Evolutionary conservation across 2,329 filamentous ascomycete species (phyloP).

Genomic region (Botryotinia narcissicola): DNA sequence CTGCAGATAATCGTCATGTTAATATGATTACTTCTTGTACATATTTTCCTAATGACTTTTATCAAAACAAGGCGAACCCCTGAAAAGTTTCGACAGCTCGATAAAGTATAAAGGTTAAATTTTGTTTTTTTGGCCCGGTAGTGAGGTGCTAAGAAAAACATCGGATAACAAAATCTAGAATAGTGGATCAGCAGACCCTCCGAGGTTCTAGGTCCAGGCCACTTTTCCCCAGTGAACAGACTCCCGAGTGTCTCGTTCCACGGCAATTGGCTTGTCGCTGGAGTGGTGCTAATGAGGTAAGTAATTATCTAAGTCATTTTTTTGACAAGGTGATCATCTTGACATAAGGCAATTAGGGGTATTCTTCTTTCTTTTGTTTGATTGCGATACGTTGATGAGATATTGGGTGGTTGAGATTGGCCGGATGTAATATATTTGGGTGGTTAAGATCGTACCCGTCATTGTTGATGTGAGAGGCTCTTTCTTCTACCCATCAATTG

Average conservation of each 20-base stretch:
- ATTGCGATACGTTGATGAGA: neutral
- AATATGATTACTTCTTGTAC: slow-evolving; percentile 4
- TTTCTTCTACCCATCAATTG: neutral
- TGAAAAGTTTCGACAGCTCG: neutral
- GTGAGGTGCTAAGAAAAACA: neutral
- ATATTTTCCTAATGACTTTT: neutral
- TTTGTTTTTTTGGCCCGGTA: neutral
- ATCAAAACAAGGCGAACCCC: neutral
- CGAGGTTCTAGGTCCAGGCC: slow-evolving; percentile 1
- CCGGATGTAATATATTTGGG: neutral
- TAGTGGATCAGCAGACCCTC: slow-evolving; percentile 14
- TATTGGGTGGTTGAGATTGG: neutral
- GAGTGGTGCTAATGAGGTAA: neutral
- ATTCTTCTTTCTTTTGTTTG: neutral
- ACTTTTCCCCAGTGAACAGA: neutral
- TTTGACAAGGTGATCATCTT: neutral
- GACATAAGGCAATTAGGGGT: neutral
- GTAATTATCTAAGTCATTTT: neutral
- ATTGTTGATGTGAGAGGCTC: neutral
- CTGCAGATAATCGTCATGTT: neutral
- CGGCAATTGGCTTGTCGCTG: neutral
- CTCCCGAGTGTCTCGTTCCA: neutral
- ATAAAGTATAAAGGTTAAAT: neutral
- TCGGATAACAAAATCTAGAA: slow-evolving; percentile 2
- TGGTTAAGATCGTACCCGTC: neutral